These are phyloP conservation scores for Camelina laxa DNA, from an alignment of 345 rosid genomes.

Conservation along the genomic window DNA sequence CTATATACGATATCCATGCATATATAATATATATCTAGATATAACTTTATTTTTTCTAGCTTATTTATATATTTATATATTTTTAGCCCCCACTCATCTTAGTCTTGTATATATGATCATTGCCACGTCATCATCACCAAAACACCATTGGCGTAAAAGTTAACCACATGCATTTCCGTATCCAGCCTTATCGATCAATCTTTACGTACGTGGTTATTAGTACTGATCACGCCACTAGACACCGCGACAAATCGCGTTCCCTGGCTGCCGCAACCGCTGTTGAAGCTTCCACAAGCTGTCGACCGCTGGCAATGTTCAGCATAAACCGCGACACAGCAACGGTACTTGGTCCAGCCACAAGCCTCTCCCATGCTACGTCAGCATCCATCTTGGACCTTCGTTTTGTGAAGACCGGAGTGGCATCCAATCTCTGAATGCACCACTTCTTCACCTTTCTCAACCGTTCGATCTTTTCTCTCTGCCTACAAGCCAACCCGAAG, in stretches of 20 bases:
- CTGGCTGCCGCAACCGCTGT: not conserved
- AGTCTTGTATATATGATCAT: slow-evolving; percentile 1
- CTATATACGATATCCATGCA: slow-evolving; percentile 5
- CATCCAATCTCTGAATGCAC: slow-evolving; percentile 67
- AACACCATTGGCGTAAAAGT: not conserved
- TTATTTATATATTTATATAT: not conserved
- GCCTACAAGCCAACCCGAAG: slow-evolving; percentile 57
- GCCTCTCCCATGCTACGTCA: slow-evolving; percentile 60
- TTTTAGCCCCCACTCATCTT: slow-evolving; percentile 6
- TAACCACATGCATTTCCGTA: slow-evolving; percentile 6
- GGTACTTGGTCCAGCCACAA: slow-evolving; percentile 58
- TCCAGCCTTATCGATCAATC: not conserved
- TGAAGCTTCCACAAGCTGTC: slow-evolving; percentile 10
- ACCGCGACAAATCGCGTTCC: slow-evolving; percentile 44
- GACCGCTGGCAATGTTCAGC: slow-evolving; percentile 40
- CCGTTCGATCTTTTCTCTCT: slow-evolving; percentile 63
- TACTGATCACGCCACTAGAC: slow-evolving; percentile 48
- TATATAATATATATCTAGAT: not conserved
- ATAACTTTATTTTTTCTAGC: slow-evolving; percentile 23
- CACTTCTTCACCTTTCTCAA: slow-evolving; percentile 58
- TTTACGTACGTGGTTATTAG: slow-evolving; percentile 3
- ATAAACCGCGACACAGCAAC: slow-evolving; percentile 49
- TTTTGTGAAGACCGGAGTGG: slow-evolving; percentile 59
- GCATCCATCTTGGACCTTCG: slow-evolving; percentile 49
- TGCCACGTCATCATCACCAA: slow-evolving; percentile 23